These are phyloP conservation scores for Pyrrhoderma lamaoense DNA, from an alignment of 1,284 basidiomycete species.

Conservation along the genomic window DNA sequence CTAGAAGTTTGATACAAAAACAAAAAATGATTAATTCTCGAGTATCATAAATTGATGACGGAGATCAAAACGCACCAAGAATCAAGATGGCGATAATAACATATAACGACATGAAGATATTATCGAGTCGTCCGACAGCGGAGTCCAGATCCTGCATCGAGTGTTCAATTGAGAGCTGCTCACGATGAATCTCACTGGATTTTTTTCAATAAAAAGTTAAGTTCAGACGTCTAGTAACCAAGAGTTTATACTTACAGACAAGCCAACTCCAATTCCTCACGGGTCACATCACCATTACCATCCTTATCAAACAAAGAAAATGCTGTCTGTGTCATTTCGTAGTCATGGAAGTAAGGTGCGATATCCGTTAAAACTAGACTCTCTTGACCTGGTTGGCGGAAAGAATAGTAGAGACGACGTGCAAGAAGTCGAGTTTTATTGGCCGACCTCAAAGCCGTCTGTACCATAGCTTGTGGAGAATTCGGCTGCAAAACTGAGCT, in stretches of 20 bases:
- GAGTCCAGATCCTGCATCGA: constrained; percentile 90
- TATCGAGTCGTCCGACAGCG: constrained; percentile 75
- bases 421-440: constrained; percentile 84
- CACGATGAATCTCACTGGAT: constrained; percentile 70
- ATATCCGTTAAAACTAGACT: constrained; percentile 67
- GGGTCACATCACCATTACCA: constrained; percentile 67
- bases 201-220: too few relatives aligned
- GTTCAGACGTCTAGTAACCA: constrained; percentile 1
- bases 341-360: constrained; percentile 59
- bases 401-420: constrained; percentile 83
- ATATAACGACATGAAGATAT: constrained; percentile 65
- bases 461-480: constrained; percentile 78
- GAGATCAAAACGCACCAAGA: constrained; percentile 57
- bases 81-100: constrained; percentile 65
- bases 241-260: constrained; percentile 44
- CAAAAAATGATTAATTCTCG: constrained; percentile 20
- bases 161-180: constrained; percentile 77
- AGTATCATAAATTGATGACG: constrained; percentile 20
- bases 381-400: constrained; percentile 56
- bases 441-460: constrained; percentile 68
- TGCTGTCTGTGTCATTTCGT: constrained; percentile 56
- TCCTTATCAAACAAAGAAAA: constrained; percentile 84
- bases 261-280: constrained; percentile 74
- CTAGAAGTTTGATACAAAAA: not conserved
- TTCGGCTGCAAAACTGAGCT: constrained; percentile 84